Evolutionary conservation across 352 stramenopile genomes (phyloP).

Genomic region (Phytophthora quininea): DNA sequence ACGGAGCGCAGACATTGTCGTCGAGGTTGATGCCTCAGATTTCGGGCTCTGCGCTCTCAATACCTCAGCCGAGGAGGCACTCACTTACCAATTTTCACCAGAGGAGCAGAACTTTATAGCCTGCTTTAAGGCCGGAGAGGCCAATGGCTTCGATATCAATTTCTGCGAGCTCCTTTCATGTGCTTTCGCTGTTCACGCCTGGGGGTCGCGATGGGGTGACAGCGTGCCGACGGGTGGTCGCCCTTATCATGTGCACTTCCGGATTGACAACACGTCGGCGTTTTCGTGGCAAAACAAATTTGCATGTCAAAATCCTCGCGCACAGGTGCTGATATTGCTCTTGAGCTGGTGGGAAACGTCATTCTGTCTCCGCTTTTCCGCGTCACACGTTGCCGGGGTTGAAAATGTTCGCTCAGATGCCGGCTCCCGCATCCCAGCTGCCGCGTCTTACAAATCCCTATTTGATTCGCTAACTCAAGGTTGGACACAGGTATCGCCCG

Average conservation of each 20-base stretch:
- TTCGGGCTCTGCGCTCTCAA: constrained; percentile 14
- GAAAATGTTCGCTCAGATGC: constrained; percentile 2
- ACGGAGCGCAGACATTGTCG: constrained; percentile 8
- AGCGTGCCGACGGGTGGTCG: not conserved
- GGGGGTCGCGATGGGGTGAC: not conserved
- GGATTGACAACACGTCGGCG: constrained; percentile 27
- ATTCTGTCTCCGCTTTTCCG: constrained; percentile 13
- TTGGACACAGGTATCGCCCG: constrained; percentile 8
- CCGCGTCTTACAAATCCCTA: not conserved
- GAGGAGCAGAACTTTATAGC: not conserved
- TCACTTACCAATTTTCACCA: constrained; percentile 2
- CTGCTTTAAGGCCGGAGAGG: not conserved
- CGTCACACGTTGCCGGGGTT: constrained; percentile 8
- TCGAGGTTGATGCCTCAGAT: constrained; percentile 25
- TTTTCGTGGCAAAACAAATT: constrained; percentile 20
- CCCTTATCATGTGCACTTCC: constrained; percentile 19
- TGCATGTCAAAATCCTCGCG: constrained; percentile 6
- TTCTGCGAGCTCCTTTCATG: constrained; percentile 24
- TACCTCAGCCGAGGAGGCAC: not conserved
- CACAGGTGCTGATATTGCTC: constrained; percentile 12
- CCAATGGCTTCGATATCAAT: constrained; percentile 36
- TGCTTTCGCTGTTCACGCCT: constrained; percentile 8
- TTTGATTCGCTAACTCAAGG: constrained; percentile 11
- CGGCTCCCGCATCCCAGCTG: constrained; percentile 13
- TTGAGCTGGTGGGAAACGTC: constrained; percentile 15